A percentile compares a stretch with the other conserved stretches of the same genome.
Conservation (phyloP, 2,329 filamentous ascomycete genomes). For the Bisporella sp. region DNA sequence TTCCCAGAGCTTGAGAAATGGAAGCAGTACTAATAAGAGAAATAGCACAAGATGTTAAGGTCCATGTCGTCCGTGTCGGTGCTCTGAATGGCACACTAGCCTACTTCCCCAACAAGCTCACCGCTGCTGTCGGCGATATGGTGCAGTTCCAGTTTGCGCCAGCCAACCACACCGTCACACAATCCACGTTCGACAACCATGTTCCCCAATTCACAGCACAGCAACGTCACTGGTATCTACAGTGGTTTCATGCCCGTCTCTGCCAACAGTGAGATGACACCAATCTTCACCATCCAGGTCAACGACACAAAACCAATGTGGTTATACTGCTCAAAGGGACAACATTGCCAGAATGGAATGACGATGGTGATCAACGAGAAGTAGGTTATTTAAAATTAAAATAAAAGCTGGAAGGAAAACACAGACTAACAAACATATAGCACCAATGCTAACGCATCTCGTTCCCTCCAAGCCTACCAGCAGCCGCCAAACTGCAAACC, state of each 20-base stretch:
- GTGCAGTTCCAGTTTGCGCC: conserved; percentile 61
- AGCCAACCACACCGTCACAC: conserved; percentile 72
- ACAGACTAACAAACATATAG: conserved; percentile 10
- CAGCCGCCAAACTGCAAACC: conserved; percentile 30
- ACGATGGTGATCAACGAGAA: conserved; percentile 41
- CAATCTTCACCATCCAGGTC: conserved; percentile 66
- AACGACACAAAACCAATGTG: conserved; percentile 66
- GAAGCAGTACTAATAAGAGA: background rate
- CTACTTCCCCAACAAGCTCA: conserved; percentile 61
- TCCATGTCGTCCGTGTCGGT: conserved; percentile 62
- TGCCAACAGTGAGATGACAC: conserved; percentile 43
- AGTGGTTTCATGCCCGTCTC: conserved; percentile 61
- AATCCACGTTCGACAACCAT: conserved; percentile 68
- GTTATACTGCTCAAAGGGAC: conserved; percentile 69
- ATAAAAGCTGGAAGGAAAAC: background rate
- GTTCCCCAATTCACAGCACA: conserved; percentile 48
- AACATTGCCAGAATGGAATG: conserved; percentile 57
- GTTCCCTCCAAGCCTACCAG: conserved; percentile 38
- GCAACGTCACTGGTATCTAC: conserved; percentile 53
- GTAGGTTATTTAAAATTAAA: conserved; percentile 34
- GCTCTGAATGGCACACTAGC: conserved; percentile 37
- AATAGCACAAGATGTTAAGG: conserved; percentile 23
- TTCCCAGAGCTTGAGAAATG: background rate
- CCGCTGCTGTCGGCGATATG: conserved; percentile 54
- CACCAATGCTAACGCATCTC: conserved; percentile 39